Percentiles rank a stretch among this genome's conserved stretches.
Evolutionary conservation across 345 rosid genomes (phyloP).

Genomic region (Citrus unshiu): DNA sequence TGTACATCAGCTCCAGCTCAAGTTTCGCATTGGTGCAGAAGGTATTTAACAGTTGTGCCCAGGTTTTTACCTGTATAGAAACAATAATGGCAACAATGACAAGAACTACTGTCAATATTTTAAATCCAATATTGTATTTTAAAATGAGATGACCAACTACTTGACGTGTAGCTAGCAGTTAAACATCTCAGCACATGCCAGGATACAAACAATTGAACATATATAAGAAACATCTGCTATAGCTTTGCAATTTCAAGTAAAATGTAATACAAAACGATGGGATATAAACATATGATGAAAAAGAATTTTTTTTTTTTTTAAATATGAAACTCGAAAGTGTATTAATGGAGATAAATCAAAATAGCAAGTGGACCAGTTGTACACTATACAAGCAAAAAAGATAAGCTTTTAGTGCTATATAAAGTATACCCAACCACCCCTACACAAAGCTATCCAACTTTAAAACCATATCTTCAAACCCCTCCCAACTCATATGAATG

Average conservation of each 20-base stretch:
- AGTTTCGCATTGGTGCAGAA: constrained; percentile 86
- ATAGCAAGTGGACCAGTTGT: no score
- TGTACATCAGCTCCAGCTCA: constrained; percentile 91
- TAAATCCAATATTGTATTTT: neutral
- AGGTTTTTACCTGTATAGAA: constrained; percentile 70
- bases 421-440: no score
- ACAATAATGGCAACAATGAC: no score
- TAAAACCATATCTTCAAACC: no score
- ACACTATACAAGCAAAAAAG: no score
- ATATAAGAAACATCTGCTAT: neutral
- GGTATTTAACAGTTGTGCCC: constrained; percentile 74
- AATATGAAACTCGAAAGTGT: no score
- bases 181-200: neutral
- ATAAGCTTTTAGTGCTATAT: no score
- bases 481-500: no score
- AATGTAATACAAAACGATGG: neutral
- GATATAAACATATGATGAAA: neutral
- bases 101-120: neutral
- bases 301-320: neutral
- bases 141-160: neutral
- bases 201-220: neutral
- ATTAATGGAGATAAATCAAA: no score
- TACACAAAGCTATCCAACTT: no score
- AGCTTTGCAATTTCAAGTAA: neutral
- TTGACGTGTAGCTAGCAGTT: neutral